Evolutionary conservation across 2,329 filamentous ascomycete genomes (phyloP), one percentile per base, ranked within the genome.

Genomic region (Hymenotorrendiella dingleyae): DNA sequence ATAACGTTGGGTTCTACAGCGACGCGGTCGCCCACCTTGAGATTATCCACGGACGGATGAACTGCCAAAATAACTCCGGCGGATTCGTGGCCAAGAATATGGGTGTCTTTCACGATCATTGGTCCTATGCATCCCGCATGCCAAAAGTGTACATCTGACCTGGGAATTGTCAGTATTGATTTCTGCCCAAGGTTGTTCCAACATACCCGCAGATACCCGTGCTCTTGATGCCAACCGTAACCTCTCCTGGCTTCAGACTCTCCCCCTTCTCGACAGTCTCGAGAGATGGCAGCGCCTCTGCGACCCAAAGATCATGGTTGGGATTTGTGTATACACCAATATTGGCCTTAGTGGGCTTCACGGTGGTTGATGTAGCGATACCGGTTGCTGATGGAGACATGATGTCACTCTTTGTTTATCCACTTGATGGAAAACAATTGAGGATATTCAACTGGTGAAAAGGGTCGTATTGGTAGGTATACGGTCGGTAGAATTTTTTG

Each of bases 261-360:
- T 80, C 68, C 35, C 79, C 84, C 52, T 74, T 76, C 56, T 81
- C 71, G 44, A 94, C 82, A 49, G 80, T 80, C 62, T 94, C 85
- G 20, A 87, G 67, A 33, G 77, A 82, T 4, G 91, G 91, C 55
- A 79, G 73, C 10, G 90, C 81, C 52, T 87, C 81, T 43, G 76
- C 84, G 48, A 96, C 79, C 87, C 90, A 97, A 40, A 97, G 73
- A 47, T 95, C 86, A 64, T 97, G 91, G 45, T 80, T 78, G 14
- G 91, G 88, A 69, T 97, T 95, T 40, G 91, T 97, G 74, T 85
- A 97, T 54, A 97, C 89, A 56, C 89, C 91, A 62, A 97, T 94
- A 69, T 97, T 97, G 45, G 86, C 70, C 74, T 94, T 93, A 45
- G 76, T 69, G 19, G 49, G 45, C 17, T 53, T 53, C 29, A 40